Conservation (phyloP, 345 rosid species). For the Pugionium cornutum region DNA sequence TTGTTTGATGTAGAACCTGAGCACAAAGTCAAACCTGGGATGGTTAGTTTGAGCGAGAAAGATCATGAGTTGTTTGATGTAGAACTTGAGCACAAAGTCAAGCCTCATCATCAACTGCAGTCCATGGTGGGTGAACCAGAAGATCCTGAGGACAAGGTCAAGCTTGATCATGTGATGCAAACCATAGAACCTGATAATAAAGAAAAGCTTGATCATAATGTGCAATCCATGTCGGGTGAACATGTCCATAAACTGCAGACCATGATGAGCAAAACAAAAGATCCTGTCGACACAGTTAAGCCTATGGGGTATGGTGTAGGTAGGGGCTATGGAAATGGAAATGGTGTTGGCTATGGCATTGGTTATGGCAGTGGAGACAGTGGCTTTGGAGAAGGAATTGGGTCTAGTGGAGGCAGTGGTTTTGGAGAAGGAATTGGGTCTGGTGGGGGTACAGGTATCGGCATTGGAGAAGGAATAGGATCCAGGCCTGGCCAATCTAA, state of each 20-base stretch:
- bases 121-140: neutral
- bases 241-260: neutral
- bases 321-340: conserved; percentile 34
- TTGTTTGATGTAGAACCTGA: too few species aligned
- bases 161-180: neutral
- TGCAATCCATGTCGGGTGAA: conserved; percentile 1
- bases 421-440: conserved; percentile 38
- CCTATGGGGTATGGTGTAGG: conserved; percentile 39
- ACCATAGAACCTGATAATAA: neutral
- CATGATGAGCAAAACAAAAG: conserved; percentile 12
- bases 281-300: conserved; percentile 21
- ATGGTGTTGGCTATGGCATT: conserved; percentile 32
- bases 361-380: conserved; percentile 40
- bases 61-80: neutral
- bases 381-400: conserved; percentile 35
- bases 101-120: neutral
- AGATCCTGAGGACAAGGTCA: neutral
- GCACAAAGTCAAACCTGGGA: too few species aligned
- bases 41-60: neutral
- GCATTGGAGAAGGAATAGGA: conserved; percentile 42
- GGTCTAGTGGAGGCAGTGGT: conserved; percentile 40
- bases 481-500: conserved; percentile 36
- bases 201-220: neutral
- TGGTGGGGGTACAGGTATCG: conserved; percentile 28
- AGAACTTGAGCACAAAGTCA: conserved; percentile 8